phyloP scores from a whole-genome alignment of 352 stramenopile species.

The Globisporangium sylvaticum region DNA sequence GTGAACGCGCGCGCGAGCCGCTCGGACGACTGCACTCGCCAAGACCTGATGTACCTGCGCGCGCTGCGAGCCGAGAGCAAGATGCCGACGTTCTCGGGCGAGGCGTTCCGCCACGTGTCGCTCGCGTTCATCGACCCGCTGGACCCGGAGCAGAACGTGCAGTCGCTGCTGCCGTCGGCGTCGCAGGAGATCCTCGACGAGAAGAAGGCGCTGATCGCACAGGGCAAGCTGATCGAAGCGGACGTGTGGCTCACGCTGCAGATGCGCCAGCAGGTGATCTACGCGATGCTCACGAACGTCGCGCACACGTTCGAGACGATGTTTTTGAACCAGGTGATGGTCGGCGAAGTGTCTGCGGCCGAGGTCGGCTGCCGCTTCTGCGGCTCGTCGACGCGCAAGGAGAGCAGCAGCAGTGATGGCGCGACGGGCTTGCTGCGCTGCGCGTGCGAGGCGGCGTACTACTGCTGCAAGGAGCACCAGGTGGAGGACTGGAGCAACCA shows the following conservation, averaged over 20 bases:
- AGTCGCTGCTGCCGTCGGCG: constrained; percentile 69
- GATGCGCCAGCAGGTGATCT: constrained; percentile 82
- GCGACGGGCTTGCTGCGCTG: constrained; percentile 45
- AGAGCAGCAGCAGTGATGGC: neutral
- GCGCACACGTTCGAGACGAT: constrained; percentile 83
- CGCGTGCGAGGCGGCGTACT: constrained; percentile 73
- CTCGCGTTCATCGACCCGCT: constrained; percentile 75
- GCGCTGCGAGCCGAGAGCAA: constrained; percentile 49
- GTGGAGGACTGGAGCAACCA: constrained; percentile 80
- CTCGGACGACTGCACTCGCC: constrained; percentile 63
- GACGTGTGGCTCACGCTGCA: constrained; percentile 84
- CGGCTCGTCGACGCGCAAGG: constrained; percentile 37
- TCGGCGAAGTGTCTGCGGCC: constrained; percentile 49
- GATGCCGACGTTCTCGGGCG: constrained; percentile 86
- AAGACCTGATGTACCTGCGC: constrained; percentile 69
- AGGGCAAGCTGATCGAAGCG: constrained; percentile 74
- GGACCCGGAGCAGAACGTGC: constrained; percentile 71
- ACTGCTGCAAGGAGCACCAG: constrained; percentile 84
- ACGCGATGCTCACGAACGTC: constrained; percentile 77
- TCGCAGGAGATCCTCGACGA: constrained; percentile 46
- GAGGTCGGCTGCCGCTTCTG: constrained; percentile 74
- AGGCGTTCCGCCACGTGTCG: constrained; percentile 70
- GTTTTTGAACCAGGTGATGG: constrained; percentile 70
- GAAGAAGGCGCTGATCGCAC: constrained; percentile 63
- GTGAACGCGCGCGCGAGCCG: constrained; percentile 73